Percentiles rank a stretch among this genome's conserved stretches.
phyloP scores from a whole-genome alignment of 768 basidiomycete genomes.

The Brasilioporus rufonigricans region DNA sequence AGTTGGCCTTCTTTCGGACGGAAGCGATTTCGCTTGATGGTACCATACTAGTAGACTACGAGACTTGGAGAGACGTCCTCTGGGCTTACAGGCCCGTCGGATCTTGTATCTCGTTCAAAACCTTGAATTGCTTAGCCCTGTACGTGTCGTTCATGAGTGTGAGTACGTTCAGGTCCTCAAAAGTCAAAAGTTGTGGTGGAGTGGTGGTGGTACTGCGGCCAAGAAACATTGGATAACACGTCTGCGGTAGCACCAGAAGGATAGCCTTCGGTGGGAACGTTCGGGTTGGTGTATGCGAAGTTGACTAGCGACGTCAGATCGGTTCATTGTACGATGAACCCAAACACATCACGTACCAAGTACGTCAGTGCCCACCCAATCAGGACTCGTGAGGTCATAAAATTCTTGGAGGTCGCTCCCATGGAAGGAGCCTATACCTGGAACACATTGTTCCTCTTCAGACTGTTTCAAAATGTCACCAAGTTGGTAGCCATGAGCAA shows the following conservation, averaged over 20 bases:
- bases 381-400: constrained; percentile 4
- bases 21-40: too few relatives aligned
- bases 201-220: constrained; percentile 4
- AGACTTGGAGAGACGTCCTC: too few relatives aligned
- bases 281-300: constrained; percentile 15
- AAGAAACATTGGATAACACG: constrained; percentile 1
- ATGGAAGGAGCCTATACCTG: constrained; percentile 19
- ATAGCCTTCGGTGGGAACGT: constrained; percentile 2
- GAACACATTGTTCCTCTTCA: constrained; percentile 17
- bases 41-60: too few relatives aligned
- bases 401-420: constrained; percentile 16
- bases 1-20: too few relatives aligned
- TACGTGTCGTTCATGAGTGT: constrained; percentile 9
- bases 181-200: constrained; percentile 3
- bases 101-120: constrained; percentile 8
- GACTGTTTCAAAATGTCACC: neutral
- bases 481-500: too few relatives aligned
- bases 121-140: neutral
- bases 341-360: neutral
- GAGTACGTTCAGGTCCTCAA: constrained; percentile 11
- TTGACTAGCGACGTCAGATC: constrained; percentile 4
- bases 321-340: neutral
- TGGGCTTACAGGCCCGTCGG: constrained; percentile 5
- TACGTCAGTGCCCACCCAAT: constrained; percentile 14
- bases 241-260: constrained; percentile 8